A percentile compares a stretch with the other conserved stretches of the same genome.
Evolutionary conservation across 2,329 filamentous ascomycete genomes (phyloP).

Genomic region (Apiospora koreana): DNA sequence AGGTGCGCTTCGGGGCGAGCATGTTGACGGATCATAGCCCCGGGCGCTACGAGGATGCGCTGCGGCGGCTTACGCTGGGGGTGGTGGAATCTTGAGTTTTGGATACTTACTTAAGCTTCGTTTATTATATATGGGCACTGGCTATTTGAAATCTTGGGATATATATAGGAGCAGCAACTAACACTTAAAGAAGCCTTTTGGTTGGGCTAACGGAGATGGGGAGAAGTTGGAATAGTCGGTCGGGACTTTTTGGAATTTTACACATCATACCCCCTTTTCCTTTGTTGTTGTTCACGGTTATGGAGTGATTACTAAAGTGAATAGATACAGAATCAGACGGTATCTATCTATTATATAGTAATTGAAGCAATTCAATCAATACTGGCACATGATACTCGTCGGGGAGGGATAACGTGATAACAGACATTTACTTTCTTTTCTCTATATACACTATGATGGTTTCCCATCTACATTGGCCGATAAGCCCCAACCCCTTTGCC

Average conservation of each 20-base stretch:
- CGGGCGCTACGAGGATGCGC: constrained; percentile 69
- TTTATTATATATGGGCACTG: too few relatives aligned
- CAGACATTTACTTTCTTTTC: background rate
- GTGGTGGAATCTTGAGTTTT: constrained; percentile 32
- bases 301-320: background rate
- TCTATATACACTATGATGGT: background rate
- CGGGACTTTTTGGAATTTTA: background rate
- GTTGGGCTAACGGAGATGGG: background rate
- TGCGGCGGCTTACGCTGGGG: constrained; percentile 59
- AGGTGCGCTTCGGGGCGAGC: constrained; percentile 69
- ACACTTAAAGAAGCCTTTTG: background rate
- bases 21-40: constrained; percentile 79
- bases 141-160: background rate
- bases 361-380: background rate
- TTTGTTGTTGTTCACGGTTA: background rate
- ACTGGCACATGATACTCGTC: background rate
- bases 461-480: background rate
- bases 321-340: background rate
- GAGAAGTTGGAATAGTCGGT: background rate
- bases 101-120: too few relatives aligned
- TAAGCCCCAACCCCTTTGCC: too few relatives aligned
- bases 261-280: constrained; percentile 4
- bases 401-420: too few relatives aligned
- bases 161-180: background rate
- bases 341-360: background rate